phyloP scores from a whole-genome alignment of 2,329 filamentous ascomycete genomes.

The Epichloe amarillans region DNA sequence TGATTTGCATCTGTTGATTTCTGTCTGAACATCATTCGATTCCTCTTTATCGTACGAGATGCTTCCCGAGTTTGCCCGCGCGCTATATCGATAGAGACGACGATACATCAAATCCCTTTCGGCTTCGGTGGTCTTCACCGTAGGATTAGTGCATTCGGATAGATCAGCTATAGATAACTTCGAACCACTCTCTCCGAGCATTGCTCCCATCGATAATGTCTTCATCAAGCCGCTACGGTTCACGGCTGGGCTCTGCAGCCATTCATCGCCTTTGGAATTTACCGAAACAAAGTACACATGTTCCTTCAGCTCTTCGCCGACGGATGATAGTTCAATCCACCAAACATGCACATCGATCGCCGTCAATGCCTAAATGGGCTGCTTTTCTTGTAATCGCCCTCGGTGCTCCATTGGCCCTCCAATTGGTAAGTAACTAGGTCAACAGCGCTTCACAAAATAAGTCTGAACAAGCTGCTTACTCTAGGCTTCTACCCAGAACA shows the following conservation, averaged over 20 bases:
- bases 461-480: background rate
- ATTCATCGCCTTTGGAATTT: background rate
- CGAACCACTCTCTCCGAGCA: background rate
- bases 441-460: background rate
- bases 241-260: background rate
- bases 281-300: background rate
- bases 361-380: background rate
- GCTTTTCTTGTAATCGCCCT: background rate
- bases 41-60: background rate
- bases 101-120: background rate
- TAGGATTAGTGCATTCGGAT: too few relatives aligned
- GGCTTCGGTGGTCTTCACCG: too few relatives aligned
- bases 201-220: background rate
- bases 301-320: background rate
- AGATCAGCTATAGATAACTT: too few relatives aligned
- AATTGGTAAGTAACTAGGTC: slow-evolving; percentile 1
- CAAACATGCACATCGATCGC: background rate
- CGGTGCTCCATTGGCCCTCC: slow-evolving; percentile 1
- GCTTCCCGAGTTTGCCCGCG: background rate
- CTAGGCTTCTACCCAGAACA: slow-evolving; percentile 19
- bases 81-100: background rate
- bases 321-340: background rate
- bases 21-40: background rate
- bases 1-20: too few relatives aligned
- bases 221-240: background rate